phyloP scores from a whole-genome alignment of 441 rosid genomes.

The Brassica hybrid region DNA sequence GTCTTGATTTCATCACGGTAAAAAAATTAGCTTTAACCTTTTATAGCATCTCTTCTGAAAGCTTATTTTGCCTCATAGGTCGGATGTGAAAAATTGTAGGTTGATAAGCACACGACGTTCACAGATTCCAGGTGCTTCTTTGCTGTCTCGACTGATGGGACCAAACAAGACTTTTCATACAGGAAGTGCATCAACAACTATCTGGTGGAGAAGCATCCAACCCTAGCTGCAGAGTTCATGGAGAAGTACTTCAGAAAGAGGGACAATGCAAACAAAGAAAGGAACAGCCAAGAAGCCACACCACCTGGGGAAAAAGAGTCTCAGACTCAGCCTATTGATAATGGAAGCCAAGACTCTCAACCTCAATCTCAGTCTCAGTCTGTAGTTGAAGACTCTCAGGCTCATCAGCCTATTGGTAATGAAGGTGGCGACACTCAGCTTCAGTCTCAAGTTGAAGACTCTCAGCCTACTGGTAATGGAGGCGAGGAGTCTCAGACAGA shows the following conservation, averaged over 20 bases:
- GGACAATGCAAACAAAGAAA: slow-evolving; percentile 41
- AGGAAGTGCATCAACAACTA: slow-evolving; percentile 70
- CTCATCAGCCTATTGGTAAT: slow-evolving; percentile 5
- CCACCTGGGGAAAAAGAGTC: slow-evolving; percentile 34
- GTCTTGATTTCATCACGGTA: slow-evolving; percentile 79
- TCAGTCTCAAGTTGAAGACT: not conserved
- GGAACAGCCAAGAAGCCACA: slow-evolving; percentile 36
- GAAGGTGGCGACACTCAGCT: not conserved
- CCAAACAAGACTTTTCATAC: slow-evolving; percentile 78
- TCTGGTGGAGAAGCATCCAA: slow-evolving; percentile 65
- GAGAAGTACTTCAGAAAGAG: slow-evolving; percentile 64
- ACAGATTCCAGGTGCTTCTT: slow-evolving; percentile 74
- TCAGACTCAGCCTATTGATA: slow-evolving; percentile 14
- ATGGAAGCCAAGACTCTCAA: slow-evolving; percentile 28
- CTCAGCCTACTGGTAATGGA: not conserved
- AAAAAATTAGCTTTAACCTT: not conserved
- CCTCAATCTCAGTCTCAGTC: slow-evolving; percentile 16
- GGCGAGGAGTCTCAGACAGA: slow-evolving; percentile 4
- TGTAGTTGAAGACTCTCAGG: not conserved
- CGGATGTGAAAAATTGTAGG: slow-evolving; percentile 48
- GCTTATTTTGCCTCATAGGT: not conserved
- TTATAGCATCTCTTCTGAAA: not conserved
- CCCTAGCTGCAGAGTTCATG: slow-evolving; percentile 63
- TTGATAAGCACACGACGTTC: slow-evolving; percentile 66
- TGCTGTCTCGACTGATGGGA: slow-evolving; percentile 73